Conservation (phyloP, 1,139 yeast genomes). For the Pichia sp. region DNA sequence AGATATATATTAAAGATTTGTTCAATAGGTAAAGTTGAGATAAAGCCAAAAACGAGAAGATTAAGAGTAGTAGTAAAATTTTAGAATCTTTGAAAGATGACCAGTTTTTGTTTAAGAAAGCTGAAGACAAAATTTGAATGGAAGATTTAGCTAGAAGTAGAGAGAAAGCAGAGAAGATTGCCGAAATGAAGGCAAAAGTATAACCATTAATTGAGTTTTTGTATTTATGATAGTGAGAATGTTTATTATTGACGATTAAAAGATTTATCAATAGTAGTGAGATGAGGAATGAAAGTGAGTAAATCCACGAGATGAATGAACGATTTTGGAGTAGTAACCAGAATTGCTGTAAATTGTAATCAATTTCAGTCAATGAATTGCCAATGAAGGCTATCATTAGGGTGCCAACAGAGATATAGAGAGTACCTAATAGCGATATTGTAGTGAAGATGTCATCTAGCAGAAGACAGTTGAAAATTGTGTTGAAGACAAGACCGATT, state of each 20-base stretch:
- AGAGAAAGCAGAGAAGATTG: constrained; percentile 80
- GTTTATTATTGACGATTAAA: background rate
- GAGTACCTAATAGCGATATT: constrained; percentile 56
- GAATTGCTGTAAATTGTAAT: constrained; percentile 41
- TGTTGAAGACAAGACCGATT: constrained; percentile 78
- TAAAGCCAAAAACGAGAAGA: constrained; percentile 64
- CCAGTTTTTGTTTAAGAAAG: constrained; percentile 31
- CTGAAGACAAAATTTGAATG: constrained; percentile 55
- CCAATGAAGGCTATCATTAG: constrained; percentile 65
- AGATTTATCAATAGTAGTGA: no score
- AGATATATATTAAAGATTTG: constrained; percentile 61
- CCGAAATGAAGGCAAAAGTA: constrained; percentile 63
- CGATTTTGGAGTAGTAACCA: constrained; percentile 33
- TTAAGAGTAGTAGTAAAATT: constrained; percentile 44
- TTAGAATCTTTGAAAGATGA: constrained; percentile 26
- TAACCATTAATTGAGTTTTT: constrained; percentile 37
- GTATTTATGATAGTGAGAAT: constrained; percentile 9
- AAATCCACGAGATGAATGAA: constrained; percentile 42
- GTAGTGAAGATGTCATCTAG: constrained; percentile 62
- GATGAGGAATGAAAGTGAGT: constrained; percentile 15
- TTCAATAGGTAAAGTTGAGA: constrained; percentile 69
- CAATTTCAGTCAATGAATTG: constrained; percentile 52
- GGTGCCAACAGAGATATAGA: constrained; percentile 67
- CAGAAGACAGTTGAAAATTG: constrained; percentile 62
- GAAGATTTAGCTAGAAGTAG: constrained; percentile 77